Evolutionary conservation across 306 rosid genomes (phyloP), one percentile per base, ranked within the genome.

Genomic region (Castanospermum australe): DNA sequence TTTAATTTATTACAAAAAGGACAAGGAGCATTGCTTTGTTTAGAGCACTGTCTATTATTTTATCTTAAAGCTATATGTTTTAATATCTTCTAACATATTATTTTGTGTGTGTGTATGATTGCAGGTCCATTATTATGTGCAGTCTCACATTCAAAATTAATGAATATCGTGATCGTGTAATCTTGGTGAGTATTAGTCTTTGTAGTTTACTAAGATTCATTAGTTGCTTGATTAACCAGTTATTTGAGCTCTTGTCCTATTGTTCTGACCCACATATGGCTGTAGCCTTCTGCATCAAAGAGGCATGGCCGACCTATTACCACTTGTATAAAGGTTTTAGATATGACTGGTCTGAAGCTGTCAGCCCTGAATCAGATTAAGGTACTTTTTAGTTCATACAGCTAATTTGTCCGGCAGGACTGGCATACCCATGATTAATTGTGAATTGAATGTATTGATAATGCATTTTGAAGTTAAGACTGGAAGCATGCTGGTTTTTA

Each of bases 71-170:
- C 73, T 21, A 11, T 50, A 11, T 5, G 18, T 62, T 82, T 38
- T 56, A 22, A 79, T 66, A 28, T 22, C 72, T 65, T 80, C 44
- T 41, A 21, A 1, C 73, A 44, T 10, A 44, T 73, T 61, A 74
- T 73, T 79, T 57, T 50, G 36, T 60, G 10, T 30, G 25, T 55
- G 15, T 71, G 28, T 73, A 44, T 64, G 52, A 3, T 24, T 87
- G 41, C 88, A 95, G 99, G 96, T 92, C 76, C 90, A 92, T 84
- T 91, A 88, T 84, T 95, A 95, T 87, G 99, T 95, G 83, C 99
- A 95, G 83, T 95, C 99, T 61, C 99, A 95, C 85, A 95, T 95
- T 87, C 99, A 95, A 91, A 91, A 84, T 95, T 24, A 95, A 95
- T 78, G 98, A 95, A 87, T 95, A 92, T 78, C 92, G 99, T 65